Evolutionary conservation across 192 early-diverging fungal species (phyloP), one percentile per base, ranked within the genome.

Genomic region (Dispira simplex): DNA sequence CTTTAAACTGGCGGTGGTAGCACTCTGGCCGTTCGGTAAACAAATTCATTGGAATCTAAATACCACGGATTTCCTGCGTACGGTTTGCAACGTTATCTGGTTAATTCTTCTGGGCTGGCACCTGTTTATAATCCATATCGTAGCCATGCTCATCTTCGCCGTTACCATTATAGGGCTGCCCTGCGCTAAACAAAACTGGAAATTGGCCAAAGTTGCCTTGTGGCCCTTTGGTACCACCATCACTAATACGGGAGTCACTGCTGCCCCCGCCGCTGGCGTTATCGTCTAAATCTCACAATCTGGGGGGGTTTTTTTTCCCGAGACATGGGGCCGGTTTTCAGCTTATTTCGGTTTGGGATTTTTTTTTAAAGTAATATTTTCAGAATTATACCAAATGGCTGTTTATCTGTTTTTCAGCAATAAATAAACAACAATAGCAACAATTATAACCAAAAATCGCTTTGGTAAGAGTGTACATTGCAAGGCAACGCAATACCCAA

Each of bases 101-200:
- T 45, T 62, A 16, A 44, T 62, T 11, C n/a, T 62, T 4, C 44
- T 62, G n/a, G 59, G 59, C 8, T 62, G 59, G 59, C 43, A 62
- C n/a, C 59, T 62, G 39, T 62, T 44, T 45, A 21, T 62, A 18
- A 44, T 62, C 16, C 32, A 62, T 16, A 44, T 62, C 44, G n/a
- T 62, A 9, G 16, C 45, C 1, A 62, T 62, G 59, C 11, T 62
- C n/a, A 3, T 62, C 16, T 44, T 62, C 14, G 59, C 39, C 43
- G 43, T 62, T 20, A 62, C 59, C 59, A 62, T 62, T 39, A 46
- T 62, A n/a, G 59, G 59, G 16, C 16, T 62, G 39, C 59, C 59
- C 25, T 62, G 59, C 44, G 59, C 59, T 25, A 62, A 62, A n/a
- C 59, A 62, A 39, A n/a, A n/a, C 59, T 62, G 59, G 59, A 62